A percentile compares a stretch with the other conserved stretches of the same genome.
Evolutionary conservation across 345 rosid species (phyloP).

Genomic region (Litchi chinensis): DNA sequence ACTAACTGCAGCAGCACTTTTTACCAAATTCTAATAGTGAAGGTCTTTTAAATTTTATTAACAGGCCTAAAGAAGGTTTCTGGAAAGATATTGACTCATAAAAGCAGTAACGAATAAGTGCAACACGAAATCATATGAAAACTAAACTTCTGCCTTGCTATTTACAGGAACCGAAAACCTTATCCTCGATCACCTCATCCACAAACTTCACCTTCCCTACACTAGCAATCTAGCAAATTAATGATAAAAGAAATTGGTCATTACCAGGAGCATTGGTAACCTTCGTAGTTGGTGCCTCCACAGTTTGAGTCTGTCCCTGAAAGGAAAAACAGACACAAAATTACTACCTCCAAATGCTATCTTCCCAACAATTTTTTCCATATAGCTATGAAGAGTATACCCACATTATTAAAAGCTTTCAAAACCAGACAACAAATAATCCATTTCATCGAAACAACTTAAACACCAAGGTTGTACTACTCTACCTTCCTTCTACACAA

Average conservation of each 20-base stretch:
- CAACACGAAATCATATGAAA: neutral
- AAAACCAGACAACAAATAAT: neutral
- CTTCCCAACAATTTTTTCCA: neutral
- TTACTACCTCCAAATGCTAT: conserved; percentile 2
- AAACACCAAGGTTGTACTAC: neutral
- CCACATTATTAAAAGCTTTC: neutral
- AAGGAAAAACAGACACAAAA: conserved; percentile 10
- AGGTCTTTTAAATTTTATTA: neutral
- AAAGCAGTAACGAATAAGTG: neutral
- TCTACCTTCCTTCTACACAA: neutral
- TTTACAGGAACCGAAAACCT: neutral
- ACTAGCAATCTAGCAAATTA: neutral
- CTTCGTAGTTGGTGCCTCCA: conserved; percentile 80
- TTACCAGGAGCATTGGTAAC: conserved; percentile 93
- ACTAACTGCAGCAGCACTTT: neutral
- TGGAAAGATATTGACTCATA: neutral
- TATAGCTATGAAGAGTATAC: neutral
- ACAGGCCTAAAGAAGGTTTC: neutral
- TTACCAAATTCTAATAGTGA: too few relatives aligned
- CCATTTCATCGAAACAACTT: neutral
- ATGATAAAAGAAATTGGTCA: neutral
- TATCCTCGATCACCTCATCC: neutral
- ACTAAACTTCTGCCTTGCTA: neutral
- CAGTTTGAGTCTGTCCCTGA: conserved; percentile 93
- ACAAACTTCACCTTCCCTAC: neutral